Evolutionary conservation across 2,329 filamentous ascomycete species (phyloP), one percentile per base, ranked within the genome.

Genomic region (Penicillium expansum): DNA sequence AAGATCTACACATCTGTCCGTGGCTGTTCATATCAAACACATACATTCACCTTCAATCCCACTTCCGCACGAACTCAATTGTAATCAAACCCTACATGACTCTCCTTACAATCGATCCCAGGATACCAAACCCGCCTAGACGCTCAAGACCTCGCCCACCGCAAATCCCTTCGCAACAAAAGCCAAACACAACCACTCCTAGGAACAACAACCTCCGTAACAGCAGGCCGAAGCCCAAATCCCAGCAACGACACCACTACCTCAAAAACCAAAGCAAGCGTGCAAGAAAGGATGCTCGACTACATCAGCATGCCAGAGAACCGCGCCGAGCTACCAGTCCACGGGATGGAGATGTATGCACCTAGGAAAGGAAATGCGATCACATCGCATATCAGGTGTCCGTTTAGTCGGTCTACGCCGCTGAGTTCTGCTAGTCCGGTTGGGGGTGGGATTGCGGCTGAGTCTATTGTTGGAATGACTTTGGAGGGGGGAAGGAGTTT

Each of bases 91-190:
- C 27, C 11, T 16, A 30, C n/a, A 14, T 13, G 10, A 33, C 8
- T n/a, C n/a, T 14, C 27, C 51, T 49, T 38, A 42, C 60, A 57
- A 60, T 30, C 27, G 29, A 49, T 14, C 13, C 45, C 29, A 70
- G 67, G 59, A 37, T 55, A 54, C 50, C 66, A 71, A 63, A 56
- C 52, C 41, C 66, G 66, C 16, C 61, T 65, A 43, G 58, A 57
- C 53, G 65, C 60, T 5, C 65, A 71, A 63, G 69, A 74, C 54
- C 59, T 66, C 55, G 69, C 67, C 50, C 69, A 67, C 24, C 73
- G 69, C 53, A 72, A 71, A 52, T 67, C 66, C 20, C 63, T 73
- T 11, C 66, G 62, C n/a, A 55, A 30, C 27, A 57, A 60, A 11
- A 48, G 3, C 27, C 42, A 7, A 54, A 10, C n/a, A 24, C 49